Evolutionary conservation across 1,139 yeast species (phyloP), one percentile per base, ranked within the genome.

Genomic region (Meyerozyma carpophila): DNA sequence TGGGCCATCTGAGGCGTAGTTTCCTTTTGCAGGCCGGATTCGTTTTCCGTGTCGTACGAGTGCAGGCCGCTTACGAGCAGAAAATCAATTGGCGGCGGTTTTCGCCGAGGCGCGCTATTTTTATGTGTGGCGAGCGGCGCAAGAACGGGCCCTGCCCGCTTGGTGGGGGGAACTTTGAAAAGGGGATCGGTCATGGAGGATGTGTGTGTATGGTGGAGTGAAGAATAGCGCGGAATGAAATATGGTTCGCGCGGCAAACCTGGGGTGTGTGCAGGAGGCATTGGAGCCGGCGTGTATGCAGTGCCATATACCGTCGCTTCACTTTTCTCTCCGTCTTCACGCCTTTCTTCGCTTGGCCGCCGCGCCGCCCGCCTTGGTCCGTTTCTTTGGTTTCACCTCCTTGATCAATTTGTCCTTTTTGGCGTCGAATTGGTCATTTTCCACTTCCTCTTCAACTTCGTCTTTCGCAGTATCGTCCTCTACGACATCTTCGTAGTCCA

Each of bases 401-500:
- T 72, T 73, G 47, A 73, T 70, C 48, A 72, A 63, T 52, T 71
- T 72, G 49, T 73, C 77, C 55, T 66, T 70, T 51, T 70, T 70
- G 11, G 59, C 45, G 46, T 71, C 77, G 29, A 68, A 24, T 4
- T 18, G n/a, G 26, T 57, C 62, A 3, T 44, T 57, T 6, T 48
- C 59, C 8, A 58, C 68, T 24, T 62, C 68, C 10, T 55, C 64
- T 16, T 61, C 66, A 13, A 64, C 69, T 31, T 66, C 72, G 27
- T 65, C 65, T 5, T 54, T 55, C 41, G 51, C 58, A 29, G 81
- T 81, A 41, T 77, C 86, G 41, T 79, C 84, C 38, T 76, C 83
- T 41, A 81, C 82, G 18, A 79, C 84, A 49, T 82, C 93, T 37
- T 77, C 82, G 45, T 67, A 80, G 47, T 74, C 79, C 13, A 75